Evolutionary conservation across 257 asterid species (phyloP), one percentile per base, ranked within the genome.

Genomic region (Penstemon eatonii): DNA sequence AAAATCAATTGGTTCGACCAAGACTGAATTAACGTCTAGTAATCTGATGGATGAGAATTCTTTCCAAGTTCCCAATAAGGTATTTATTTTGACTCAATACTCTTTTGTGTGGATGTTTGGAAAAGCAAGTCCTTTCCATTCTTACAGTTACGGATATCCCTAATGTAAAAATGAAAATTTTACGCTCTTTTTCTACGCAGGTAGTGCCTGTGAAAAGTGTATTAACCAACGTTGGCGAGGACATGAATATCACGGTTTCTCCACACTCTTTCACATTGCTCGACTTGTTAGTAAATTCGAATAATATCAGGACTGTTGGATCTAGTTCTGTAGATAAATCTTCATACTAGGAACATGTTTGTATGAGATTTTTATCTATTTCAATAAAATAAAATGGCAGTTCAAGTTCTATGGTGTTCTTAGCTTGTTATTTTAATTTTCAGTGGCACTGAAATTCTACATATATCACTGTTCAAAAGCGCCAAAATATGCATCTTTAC

Each of bases 1-100:
- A 7, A 78, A 74, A 39, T 42, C 80, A 58, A 18, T 63, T 25
- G 90, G 86, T 7, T 85, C 86, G 61, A 70, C 70, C 4, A 86
- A 81, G 80, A 85, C 76, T 6, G 89, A 74, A 47, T 64, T 90
- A 72, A 88, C 95, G 43, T 86, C 95, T 3, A 55, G 65, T 44
- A 74, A 81, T 61, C 65, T 72, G 55, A 90, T 69, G 92, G 97
- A 88, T 63, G 97, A 90, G 79, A 90, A 90, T 54, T 90, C 97
- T 1, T 85, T 90, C 78, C 55, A 58, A 68, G 67, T 47, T 11
- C 96, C 95, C n/a, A 77, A 66, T 42, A 90, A 90, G 96, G 97
- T 90, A 81, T 46, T 47, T 38, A 39, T 56, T 59, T n/a, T 3
- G 18, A 13, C 50, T 42, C 39, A 43, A 56, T 12, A 36, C 39